Conservation (phyloP, 331 rosid species). For the Cydonia oblonga region DNA sequence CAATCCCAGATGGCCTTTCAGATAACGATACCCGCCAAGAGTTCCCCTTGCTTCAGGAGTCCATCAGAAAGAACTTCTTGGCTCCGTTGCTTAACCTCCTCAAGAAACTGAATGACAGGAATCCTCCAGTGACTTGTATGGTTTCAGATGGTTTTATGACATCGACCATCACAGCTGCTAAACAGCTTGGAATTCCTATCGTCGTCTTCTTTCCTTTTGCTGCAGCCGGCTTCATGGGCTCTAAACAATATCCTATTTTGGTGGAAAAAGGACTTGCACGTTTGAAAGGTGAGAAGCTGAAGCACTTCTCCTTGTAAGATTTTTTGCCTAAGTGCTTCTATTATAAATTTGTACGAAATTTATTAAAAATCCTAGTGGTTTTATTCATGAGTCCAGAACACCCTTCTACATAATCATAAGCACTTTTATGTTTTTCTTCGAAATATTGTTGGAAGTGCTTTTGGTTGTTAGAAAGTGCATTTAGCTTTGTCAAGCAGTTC, state of each 20-base stretch:
- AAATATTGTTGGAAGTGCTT: no score
- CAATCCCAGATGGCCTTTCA: slow-evolving; percentile 3
- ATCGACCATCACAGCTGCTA: slow-evolving; percentile 6
- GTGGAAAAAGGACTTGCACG: slow-evolving; percentile 8
- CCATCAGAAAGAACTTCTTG: not conserved
- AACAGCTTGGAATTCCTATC: slow-evolving; percentile 5
- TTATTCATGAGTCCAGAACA: no score
- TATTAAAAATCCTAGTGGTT: no score
- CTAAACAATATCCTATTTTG: not conserved
- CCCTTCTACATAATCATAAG: no score
- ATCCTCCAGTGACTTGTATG: slow-evolving; percentile 8
- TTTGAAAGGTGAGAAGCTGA: slow-evolving; percentile 3
- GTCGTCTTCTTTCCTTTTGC: slow-evolving; percentile 3
- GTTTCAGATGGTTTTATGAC: slow-evolving; percentile 2
- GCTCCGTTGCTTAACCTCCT: slow-evolving; percentile 1
- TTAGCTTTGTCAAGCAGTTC: no score
- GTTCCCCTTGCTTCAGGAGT: not conserved
- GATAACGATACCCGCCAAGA: not conserved
- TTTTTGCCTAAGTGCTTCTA: no score
- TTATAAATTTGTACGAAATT: no score
- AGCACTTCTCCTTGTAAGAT: not conserved
- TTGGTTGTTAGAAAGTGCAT: no score
- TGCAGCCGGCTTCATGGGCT: slow-evolving; percentile 3
- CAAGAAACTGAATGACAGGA: not conserved
- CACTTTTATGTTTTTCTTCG: no score